Evolutionary conservation across 495 filamentous ascomycete genomes (phyloP), one percentile per base, ranked within the genome.

Genomic region (Xanthoparmelia taractica): DNA sequence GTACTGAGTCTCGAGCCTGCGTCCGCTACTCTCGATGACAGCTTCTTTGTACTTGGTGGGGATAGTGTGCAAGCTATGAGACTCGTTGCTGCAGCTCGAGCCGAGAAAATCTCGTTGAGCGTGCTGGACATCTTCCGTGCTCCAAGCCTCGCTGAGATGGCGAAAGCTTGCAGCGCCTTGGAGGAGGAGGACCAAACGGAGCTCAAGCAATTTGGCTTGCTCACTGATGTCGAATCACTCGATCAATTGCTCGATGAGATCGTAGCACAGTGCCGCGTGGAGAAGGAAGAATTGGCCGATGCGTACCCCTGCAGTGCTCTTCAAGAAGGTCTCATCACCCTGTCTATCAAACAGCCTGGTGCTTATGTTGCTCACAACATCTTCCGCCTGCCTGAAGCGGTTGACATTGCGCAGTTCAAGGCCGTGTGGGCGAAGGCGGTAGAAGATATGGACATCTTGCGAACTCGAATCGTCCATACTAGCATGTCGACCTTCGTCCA

Each of bases 281-380:
- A 71, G 1, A 70, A 70, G 15, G 71, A 78, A 0, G 60, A 71
- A 0, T 75, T 88, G 15, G 36, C 56, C 0, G 79, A 91, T 70
- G 70, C 85, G 0, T 90, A 88, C 63, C 86, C 87, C 10, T 89
- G 86, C 75, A 88, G 83, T 8, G 80, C 87, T 15, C 73, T 89
- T 1, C 88, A 92, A 71, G 87, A 88, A 66, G 86, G 85, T 2
- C 76, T 90, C 23, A 75, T 89, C 71, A 82, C 84, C 2, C 70
- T 87, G 4, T 87, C 87, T 0, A 73, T 77, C 48, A 80, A 80
- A 60, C 76, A 80, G 13, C 62, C 69, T 15, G 81, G 82, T 25
- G 73, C 79, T 0, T 86, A 85, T 63, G 72, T 84, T 23, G 81
- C 80, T 11, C 77, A 79, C 45, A 73, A 76, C 23, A 67, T 79